phyloP scores from a whole-genome alignment of 2,329 filamentous ascomycete species.

The Colletotrichum ledebouriae region DNA sequence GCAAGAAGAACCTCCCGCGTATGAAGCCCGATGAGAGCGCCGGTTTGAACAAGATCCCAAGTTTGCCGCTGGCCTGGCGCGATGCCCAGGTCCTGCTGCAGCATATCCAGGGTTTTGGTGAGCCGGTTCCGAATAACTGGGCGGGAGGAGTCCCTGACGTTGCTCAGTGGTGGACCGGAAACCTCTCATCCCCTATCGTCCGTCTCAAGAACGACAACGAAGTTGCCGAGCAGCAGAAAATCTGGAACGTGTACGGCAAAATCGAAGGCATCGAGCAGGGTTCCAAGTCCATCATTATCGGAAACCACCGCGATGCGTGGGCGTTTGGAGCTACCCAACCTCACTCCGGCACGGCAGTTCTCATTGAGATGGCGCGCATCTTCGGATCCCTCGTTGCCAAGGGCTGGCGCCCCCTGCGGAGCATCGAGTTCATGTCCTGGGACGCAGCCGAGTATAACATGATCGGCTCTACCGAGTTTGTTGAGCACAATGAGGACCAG shows the following conservation, averaged over 20 bases:
- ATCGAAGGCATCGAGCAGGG: constrained; percentile 87
- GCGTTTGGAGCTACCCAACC: constrained; percentile 89
- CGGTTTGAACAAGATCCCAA: constrained; percentile 86
- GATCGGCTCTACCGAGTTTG: constrained; percentile 93
- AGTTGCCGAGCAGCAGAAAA: constrained; percentile 82
- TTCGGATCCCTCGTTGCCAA: constrained; percentile 82
- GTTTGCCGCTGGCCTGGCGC: constrained; percentile 88
- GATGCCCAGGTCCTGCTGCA: constrained; percentile 86
- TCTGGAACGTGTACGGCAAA: constrained; percentile 91
- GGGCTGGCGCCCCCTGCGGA: constrained; percentile 93
- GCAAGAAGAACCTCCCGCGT: constrained; percentile 74
- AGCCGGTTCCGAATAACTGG: constrained; percentile 79
- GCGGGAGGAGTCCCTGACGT: constrained; percentile 81
- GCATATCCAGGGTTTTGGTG: constrained; percentile 80
- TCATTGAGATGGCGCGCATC: constrained; percentile 89
- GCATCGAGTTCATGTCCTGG: constrained; percentile 97
- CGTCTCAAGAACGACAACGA: constrained; percentile 90
- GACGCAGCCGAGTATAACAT: constrained; percentile 94
- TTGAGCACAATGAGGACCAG: constrained; percentile 83
- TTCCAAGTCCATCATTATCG: constrained; percentile 87
- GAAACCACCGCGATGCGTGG: constrained; percentile 95
- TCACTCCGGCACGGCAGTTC: constrained; percentile 88
- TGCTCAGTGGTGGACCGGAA: constrained; percentile 82
- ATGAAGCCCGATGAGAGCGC: constrained; percentile 77
- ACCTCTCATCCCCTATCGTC: constrained; percentile 79